A percentile compares a stretch with the other conserved stretches of the same genome.
These are phyloP conservation scores for Ophiocordyceps sinensis DNA, from an alignment of 2,329 filamentous ascomycete genomes.

Conservation along the genomic window DNA sequence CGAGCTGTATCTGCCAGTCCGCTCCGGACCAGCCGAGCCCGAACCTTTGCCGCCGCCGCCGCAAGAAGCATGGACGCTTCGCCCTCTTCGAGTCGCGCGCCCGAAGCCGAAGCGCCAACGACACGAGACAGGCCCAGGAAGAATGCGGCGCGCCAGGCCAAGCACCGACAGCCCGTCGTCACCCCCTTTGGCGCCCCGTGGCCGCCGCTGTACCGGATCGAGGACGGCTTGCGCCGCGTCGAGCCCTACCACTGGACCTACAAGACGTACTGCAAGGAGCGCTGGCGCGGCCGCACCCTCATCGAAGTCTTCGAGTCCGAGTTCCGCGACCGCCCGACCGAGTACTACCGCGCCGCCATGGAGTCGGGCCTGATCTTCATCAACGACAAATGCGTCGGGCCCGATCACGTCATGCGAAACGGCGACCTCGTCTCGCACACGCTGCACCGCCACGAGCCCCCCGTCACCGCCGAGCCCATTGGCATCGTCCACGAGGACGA, in stretches of 20 bases:
- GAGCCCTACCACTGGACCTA: slow-evolving; percentile 86
- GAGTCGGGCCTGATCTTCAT: slow-evolving; percentile 63
- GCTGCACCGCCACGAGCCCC: slow-evolving; percentile 88
- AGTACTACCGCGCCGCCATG: slow-evolving; percentile 83
- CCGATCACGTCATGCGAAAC: slow-evolving; percentile 64
- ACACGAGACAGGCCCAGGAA: neutral
- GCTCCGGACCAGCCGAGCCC: no score
- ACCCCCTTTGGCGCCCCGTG: slow-evolving; percentile 23
- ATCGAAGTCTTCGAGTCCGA: slow-evolving; percentile 83
- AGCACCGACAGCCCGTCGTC: slow-evolving; percentile 8
- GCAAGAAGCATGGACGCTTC: no score
- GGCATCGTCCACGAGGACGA: slow-evolving; percentile 81
- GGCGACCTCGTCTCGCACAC: slow-evolving; percentile 88
- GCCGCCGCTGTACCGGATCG: slow-evolving; percentile 64
- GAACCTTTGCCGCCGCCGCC: no score
- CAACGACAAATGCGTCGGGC: slow-evolving; percentile 57
- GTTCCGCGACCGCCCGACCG: slow-evolving; percentile 73
- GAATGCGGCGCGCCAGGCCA: neutral
- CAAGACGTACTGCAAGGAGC: slow-evolving; percentile 86
- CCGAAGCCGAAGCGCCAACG: neutral
- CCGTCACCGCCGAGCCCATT: slow-evolving; percentile 69
- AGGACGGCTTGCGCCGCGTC: slow-evolving; percentile 71
- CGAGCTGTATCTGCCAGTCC: neutral
- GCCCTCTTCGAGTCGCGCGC: no score
- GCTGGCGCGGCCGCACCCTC: slow-evolving; percentile 72